Evolutionary conservation across 306 rosid species (phyloP).

Genomic region (Arachis stenosperma): DNA sequence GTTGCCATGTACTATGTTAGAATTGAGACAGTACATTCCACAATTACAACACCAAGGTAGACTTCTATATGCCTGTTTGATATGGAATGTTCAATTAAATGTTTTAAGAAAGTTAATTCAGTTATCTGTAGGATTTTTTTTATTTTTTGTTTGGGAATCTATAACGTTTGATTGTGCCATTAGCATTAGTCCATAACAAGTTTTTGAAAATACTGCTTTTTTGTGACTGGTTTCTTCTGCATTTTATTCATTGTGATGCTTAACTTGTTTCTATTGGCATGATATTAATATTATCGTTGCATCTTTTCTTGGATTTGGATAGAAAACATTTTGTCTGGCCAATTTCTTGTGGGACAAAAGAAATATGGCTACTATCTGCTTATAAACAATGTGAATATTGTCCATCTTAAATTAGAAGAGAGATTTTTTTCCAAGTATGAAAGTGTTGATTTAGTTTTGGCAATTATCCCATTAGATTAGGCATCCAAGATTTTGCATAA

Average conservation of each 20-base stretch:
- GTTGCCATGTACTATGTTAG: constrained; percentile 41
- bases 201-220: neutral
- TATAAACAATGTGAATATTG: constrained; percentile 19
- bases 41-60: constrained; percentile 39
- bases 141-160: constrained; percentile 1
- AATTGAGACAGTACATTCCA: constrained; percentile 32
- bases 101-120: constrained; percentile 17
- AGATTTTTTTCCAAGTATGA: neutral
- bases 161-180: constrained; percentile 4
- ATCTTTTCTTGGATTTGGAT: constrained; percentile 30
- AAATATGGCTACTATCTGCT: constrained; percentile 1
- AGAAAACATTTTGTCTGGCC: neutral
- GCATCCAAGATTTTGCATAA: neutral
- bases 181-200: neutral
- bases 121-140: constrained; percentile 24
- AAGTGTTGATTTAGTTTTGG: neutral
- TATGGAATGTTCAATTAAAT: constrained; percentile 20
- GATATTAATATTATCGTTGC: constrained; percentile 4
- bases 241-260: neutral
- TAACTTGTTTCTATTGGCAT: neutral
- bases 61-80: neutral
- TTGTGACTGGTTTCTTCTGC: constrained; percentile 1
- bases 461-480: neutral
- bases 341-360: constrained; percentile 6
- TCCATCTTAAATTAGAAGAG: constrained; percentile 14